phyloP scores from a whole-genome alignment of 176 grass and related monocot genomes.

The Hsuehochloa calcarea region DNA sequence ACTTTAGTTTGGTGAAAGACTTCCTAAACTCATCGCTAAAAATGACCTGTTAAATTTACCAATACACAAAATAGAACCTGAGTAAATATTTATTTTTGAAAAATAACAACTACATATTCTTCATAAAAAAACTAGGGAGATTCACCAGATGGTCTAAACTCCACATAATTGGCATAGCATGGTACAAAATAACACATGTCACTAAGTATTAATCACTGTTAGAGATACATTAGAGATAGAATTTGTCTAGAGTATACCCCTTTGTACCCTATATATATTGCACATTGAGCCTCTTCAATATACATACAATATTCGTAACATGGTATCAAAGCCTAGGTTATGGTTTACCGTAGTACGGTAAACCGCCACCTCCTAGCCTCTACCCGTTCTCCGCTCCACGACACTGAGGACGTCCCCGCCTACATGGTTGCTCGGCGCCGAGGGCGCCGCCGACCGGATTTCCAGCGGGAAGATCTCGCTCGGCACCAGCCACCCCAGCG shows the following conservation, averaged over 20 bases:
- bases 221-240: no score
- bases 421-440: no score
- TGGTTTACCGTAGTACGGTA: no score
- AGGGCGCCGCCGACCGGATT: slow-evolving; percentile 71
- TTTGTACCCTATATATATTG: no score
- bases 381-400: no score
- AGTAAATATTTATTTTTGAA: background rate
- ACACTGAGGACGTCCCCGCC: no score
- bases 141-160: background rate
- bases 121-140: background rate
- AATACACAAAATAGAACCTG: slow-evolving; percentile 1
- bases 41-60: slow-evolving; percentile 49
- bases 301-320: no score
- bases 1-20: slow-evolving; percentile 68
- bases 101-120: background rate
- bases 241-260: no score
- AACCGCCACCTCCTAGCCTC: no score
- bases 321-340: no score
- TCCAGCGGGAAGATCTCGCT: slow-evolving; percentile 93
- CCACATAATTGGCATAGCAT: background rate
- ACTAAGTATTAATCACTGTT: background rate
- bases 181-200: background rate
- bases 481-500: slow-evolving; percentile 79
- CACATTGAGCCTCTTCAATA: no score
- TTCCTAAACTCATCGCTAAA: slow-evolving; percentile 77